A percentile compares a stretch with the other conserved stretches of the same genome.
phyloP scores from a whole-genome alignment of 805 yeast species.

The Teunomyces funiuensis region DNA sequence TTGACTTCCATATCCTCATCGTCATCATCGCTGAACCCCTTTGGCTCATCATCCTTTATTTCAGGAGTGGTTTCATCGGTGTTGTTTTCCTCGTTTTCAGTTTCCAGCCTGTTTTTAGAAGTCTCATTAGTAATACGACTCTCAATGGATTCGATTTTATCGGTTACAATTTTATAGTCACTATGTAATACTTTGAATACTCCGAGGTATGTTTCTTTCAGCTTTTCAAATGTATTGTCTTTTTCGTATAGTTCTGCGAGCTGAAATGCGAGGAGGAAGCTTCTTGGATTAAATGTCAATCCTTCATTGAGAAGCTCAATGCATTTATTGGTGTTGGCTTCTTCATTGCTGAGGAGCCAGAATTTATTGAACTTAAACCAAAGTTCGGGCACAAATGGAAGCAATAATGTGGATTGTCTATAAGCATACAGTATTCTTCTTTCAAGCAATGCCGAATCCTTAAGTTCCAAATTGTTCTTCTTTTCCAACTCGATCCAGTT shows the following conservation, averaged over 20 bases:
- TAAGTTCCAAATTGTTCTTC: conserved; percentile 62
- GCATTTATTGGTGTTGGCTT: conserved; percentile 40
- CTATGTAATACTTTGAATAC: conserved; percentile 49
- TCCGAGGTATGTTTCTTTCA: conserved; percentile 48
- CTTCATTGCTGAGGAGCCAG: conserved; percentile 31
- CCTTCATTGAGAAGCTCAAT: conserved; percentile 55
- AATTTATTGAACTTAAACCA: conserved; percentile 67
- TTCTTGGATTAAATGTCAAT: conserved; percentile 62
- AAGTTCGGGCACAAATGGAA: conserved; percentile 66
- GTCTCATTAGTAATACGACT: conserved; percentile 10
- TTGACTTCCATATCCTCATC: conserved; percentile 16
- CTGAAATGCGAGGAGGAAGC: conserved; percentile 64
- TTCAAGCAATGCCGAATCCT: conserved; percentile 44
- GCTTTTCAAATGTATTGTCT: conserved; percentile 48
- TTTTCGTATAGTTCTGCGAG: conserved; percentile 70
- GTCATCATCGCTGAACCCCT: conserved; percentile 8
- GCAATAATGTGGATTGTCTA: conserved; percentile 60
- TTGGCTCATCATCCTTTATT: not conserved
- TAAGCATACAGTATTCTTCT: conserved; percentile 70
- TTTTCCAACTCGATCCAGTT: conserved; percentile 81
- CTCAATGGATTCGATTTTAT: conserved; percentile 23
- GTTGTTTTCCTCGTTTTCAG: conserved; percentile 7
- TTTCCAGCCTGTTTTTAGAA: conserved; percentile 5
- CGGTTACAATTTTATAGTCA: conserved; percentile 30
- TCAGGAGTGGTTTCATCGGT: conserved; percentile 3